Evolutionary conservation across 225 moss, liverwort and hornwort species (phyloP).

Genomic region (Marchantia paleacea): DNA sequence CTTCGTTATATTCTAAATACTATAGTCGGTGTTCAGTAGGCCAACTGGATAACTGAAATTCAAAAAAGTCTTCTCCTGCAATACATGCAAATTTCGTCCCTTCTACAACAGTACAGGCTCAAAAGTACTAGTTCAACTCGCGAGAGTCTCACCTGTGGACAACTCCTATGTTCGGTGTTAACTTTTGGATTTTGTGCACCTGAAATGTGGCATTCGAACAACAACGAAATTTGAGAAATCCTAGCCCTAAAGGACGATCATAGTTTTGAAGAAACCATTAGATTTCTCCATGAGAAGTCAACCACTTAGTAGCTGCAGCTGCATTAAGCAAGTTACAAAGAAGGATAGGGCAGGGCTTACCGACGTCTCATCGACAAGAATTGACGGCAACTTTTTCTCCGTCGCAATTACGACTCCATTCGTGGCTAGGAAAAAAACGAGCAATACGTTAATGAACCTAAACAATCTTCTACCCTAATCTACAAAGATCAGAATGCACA

Average conservation of each 20-base stretch:
- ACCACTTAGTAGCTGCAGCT: background rate
- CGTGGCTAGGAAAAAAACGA: slow-evolving; percentile 49
- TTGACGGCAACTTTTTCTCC: slow-evolving; percentile 92
- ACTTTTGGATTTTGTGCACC: slow-evolving; percentile 91
- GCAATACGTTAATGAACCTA: background rate
- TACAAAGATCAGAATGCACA: background rate
- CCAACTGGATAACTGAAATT: background rate
- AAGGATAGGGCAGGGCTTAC: slow-evolving; percentile 31
- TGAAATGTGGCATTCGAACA: slow-evolving; percentile 19
- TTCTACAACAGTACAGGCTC: background rate
- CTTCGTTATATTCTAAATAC: too few species aligned
- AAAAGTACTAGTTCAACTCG: background rate
- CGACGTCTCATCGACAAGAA: slow-evolving; percentile 84
- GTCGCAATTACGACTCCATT: slow-evolving; percentile 90
- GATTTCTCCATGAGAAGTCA: background rate
- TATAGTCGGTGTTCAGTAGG: background rate
- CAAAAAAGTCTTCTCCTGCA: background rate
- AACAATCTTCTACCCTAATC: background rate
- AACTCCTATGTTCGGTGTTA: slow-evolving; percentile 92
- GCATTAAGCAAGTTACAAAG: background rate
- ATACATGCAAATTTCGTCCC: background rate
- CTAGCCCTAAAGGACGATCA: background rate
- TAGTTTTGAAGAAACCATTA: background rate
- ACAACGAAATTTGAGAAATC: background rate
- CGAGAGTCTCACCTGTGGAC: slow-evolving; percentile 66